Evolutionary conservation across 768 basidiomycete species (phyloP).

Genomic region (Cyclocybe cylindracea): DNA sequence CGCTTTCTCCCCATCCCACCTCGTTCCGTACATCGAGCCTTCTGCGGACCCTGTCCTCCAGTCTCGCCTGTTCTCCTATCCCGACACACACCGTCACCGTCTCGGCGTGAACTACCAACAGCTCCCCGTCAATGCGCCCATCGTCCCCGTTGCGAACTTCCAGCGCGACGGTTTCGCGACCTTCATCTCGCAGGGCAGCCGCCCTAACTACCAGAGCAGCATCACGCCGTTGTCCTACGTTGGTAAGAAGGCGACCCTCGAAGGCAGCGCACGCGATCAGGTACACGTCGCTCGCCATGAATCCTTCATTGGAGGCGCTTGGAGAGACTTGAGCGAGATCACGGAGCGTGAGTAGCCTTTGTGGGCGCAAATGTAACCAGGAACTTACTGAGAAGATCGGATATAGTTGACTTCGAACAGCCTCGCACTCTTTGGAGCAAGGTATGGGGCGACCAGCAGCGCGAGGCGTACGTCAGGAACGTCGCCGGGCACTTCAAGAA

Average conservation of each 20-base stretch:
- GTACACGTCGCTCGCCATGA: slow-evolving; percentile 60
- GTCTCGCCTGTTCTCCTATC: slow-evolving; percentile 93
- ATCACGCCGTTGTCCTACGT: slow-evolving; percentile 73
- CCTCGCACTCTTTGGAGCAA: slow-evolving; percentile 68
- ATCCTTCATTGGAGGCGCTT: slow-evolving; percentile 71
- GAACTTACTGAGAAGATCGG: not conserved
- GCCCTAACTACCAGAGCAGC: slow-evolving; percentile 87
- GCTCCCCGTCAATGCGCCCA: slow-evolving; percentile 83
- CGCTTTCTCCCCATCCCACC: slow-evolving; percentile 89
- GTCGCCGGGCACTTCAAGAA: slow-evolving; percentile 60
- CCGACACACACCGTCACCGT: slow-evolving; percentile 85
- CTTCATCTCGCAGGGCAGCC: slow-evolving; percentile 76
- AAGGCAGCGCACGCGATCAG: slow-evolving; percentile 39
- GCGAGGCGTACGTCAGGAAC: slow-evolving; percentile 67
- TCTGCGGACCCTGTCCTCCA: slow-evolving; percentile 93
- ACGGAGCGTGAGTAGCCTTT: slow-evolving; percentile 65
- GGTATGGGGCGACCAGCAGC: slow-evolving; percentile 65
- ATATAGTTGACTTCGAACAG: slow-evolving; percentile 81
- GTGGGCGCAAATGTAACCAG: not conserved
- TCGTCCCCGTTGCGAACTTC: slow-evolving; percentile 82
- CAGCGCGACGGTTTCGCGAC: slow-evolving; percentile 80
- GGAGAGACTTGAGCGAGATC: slow-evolving; percentile 68
- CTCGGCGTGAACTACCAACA: slow-evolving; percentile 83
- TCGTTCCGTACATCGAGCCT: slow-evolving; percentile 86
- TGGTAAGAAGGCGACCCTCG: slow-evolving; percentile 44